Percentiles rank a stretch among this genome's conserved stretches.
These are phyloP conservation scores for Lactarius deliciosus DNA, from an alignment of 768 basidiomycete genomes.

Conservation along the genomic window DNA sequence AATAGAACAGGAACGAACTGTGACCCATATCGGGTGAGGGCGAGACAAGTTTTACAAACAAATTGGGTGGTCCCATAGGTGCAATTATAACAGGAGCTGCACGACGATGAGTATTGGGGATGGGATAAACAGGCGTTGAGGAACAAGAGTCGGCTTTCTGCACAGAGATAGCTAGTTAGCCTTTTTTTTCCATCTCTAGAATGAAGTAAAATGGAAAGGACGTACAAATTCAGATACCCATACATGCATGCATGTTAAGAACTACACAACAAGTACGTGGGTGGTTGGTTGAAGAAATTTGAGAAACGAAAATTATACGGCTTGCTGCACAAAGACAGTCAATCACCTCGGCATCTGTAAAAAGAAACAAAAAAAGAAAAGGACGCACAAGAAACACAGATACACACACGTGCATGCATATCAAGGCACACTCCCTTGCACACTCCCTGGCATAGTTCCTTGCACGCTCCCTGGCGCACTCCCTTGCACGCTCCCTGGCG, in stretches of 20 bases:
- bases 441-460: background rate
- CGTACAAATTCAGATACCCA: background rate
- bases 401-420: background rate
- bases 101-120: background rate
- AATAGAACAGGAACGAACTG: background rate
- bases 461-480: too few relatives aligned
- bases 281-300: too few relatives aligned
- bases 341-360: background rate
- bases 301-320: background rate
- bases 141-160: background rate
- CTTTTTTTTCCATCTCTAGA: background rate
- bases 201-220: background rate
- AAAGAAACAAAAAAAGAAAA: background rate
- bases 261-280: too few relatives aligned
- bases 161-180: background rate
- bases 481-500: background rate
- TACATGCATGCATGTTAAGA: too few relatives aligned
- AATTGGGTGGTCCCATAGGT: background rate
- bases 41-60: background rate
- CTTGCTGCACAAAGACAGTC: background rate
- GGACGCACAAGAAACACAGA: background rate
- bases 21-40: background rate
- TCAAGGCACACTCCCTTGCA: background rate
- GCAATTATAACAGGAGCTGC: background rate
- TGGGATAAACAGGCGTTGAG: background rate